A percentile compares a stretch with the other conserved stretches of the same genome.
phyloP scores from a whole-genome alignment of 2,329 filamentous ascomycete species.

The Talaromyces albobiverticillius region DNA sequence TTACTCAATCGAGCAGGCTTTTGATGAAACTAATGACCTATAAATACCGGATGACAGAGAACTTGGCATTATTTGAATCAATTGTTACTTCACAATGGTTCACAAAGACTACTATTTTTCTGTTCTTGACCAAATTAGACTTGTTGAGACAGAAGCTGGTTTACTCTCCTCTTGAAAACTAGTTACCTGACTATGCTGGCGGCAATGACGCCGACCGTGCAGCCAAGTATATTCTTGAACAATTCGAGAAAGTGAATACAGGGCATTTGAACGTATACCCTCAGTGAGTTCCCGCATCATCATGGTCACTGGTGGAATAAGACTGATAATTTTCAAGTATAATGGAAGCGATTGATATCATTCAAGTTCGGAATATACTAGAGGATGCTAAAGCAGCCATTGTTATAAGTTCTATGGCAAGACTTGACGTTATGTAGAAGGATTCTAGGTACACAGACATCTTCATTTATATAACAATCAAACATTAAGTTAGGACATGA shows the following conservation, averaged over 20 bases:
- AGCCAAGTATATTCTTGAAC: background rate
- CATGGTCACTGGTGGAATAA: background rate
- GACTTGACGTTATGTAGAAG: too few species aligned
- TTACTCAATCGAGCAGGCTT: background rate
- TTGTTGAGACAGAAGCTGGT: background rate
- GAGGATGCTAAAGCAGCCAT: too few species aligned
- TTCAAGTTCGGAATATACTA: background rate
- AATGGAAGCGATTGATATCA: background rate
- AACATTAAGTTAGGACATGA: too few species aligned
- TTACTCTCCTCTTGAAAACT: slow-evolving; percentile 1
- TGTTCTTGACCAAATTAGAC: slow-evolving; percentile 2
- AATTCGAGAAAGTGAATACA: slow-evolving; percentile 3
- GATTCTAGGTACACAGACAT: too few species aligned
- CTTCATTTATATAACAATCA: too few species aligned
- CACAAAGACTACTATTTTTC: background rate
- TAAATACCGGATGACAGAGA: background rate
- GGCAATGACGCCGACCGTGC: background rate
- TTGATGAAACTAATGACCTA: background rate
- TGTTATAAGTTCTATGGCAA: too few species aligned
- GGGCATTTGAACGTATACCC: background rate
- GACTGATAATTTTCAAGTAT: slow-evolving; percentile 3
- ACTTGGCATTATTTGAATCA: background rate
- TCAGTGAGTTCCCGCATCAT: background rate
- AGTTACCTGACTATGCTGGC: background rate
- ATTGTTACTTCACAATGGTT: background rate